Evolutionary conservation across 192 early-diverging fungal genomes (phyloP).

Genomic region (Mortierella claussenii): DNA sequence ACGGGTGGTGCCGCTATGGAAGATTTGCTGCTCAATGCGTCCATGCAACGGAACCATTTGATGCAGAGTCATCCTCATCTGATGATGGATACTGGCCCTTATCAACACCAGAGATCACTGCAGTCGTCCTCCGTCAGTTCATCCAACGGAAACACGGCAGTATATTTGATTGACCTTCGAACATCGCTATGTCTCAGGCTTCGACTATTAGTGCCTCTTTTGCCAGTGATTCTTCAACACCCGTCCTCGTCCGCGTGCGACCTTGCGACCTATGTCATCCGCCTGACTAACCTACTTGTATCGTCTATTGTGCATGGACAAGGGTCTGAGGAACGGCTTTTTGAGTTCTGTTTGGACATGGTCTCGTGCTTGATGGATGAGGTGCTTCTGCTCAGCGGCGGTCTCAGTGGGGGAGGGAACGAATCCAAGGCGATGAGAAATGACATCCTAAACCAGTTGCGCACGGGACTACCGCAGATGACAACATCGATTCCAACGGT

Average conservation of each 20-base stretch:
- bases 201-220: conserved; percentile 57
- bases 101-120: conserved; percentile 10
- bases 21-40: conserved; percentile 29
- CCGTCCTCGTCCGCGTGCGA: conserved; percentile 57
- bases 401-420: too few species aligned
- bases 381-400: conserved; percentile 23
- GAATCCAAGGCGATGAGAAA: conserved; percentile 59
- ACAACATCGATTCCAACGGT: conserved; percentile 56
- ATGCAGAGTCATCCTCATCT: conserved; percentile 19
- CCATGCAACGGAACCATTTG: conserved; percentile 17
- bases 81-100: background rate
- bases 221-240: conserved; percentile 60
- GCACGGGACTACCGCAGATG: conserved; percentile 40
- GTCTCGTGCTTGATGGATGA: conserved; percentile 64
- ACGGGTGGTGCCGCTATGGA: conserved; percentile 26
- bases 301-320: conserved; percentile 63
- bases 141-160: background rate
- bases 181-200: conserved; percentile 59
- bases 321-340: conserved; percentile 63
- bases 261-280: conserved; percentile 51
- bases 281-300: conserved; percentile 55
- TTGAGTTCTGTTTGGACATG: conserved; percentile 65
- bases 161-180: conserved; percentile 38
- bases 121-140: background rate
- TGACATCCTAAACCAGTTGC: conserved; percentile 50